Percentiles rank a stretch among this genome's conserved stretches.
phyloP scores from a whole-genome alignment of 495 filamentous ascomycete genomes.

The Margaritispora aquatica region DNA sequence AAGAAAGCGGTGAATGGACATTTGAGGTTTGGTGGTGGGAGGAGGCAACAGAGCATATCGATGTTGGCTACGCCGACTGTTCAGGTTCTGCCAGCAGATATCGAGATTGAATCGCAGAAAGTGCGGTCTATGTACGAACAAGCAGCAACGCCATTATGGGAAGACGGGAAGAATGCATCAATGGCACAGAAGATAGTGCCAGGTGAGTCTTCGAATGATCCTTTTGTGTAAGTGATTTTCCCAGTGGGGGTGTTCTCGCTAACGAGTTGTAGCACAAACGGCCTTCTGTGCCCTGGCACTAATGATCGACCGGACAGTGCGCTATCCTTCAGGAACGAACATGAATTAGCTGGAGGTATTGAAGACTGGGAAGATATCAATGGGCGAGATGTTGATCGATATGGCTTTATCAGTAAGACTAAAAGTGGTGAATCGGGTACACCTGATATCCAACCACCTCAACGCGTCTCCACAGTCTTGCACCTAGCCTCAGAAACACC shows the following conservation, averaged over 20 bases:
- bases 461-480: constrained; percentile 58
- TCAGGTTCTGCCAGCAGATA: constrained; percentile 63
- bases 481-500: constrained; percentile 58
- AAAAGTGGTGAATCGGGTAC: constrained; percentile 16
- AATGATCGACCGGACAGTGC: constrained; percentile 13
- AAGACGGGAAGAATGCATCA: constrained; percentile 40
- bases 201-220: constrained; percentile 6
- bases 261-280: constrained; percentile 4
- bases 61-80: constrained; percentile 16
- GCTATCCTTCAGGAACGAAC: constrained; percentile 19
- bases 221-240: neutral
- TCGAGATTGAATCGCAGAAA: constrained; percentile 79
- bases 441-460: constrained; percentile 46
- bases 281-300: neutral
- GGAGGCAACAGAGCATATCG: constrained; percentile 31
- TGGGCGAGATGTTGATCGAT: constrained; percentile 83
- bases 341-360: constrained; percentile 69
- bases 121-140: constrained; percentile 90
- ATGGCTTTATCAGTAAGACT: constrained; percentile 75
- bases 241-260: neutral
- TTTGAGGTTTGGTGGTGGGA: constrained; percentile 13
- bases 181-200: neutral
- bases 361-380: constrained; percentile 94
- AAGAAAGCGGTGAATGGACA: constrained; percentile 32
- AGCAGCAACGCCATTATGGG: constrained; percentile 53